phyloP scores from a whole-genome alignment of 2,329 filamentous ascomycete genomes.

The Fusarium pilosicola region DNA sequence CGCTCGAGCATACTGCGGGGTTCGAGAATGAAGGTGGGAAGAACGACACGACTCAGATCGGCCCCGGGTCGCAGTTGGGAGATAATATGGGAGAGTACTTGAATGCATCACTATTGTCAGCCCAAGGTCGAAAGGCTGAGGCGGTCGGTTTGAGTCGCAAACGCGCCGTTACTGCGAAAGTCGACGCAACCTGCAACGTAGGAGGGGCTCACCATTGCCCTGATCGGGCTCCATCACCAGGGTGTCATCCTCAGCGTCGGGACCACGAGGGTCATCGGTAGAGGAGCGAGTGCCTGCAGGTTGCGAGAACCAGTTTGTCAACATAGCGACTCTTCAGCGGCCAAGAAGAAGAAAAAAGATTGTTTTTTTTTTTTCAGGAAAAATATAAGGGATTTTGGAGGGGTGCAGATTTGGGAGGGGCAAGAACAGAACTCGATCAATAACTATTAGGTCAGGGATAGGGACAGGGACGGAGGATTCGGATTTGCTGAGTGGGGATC shows the following conservation, averaged over 20 bases:
- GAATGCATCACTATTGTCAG: constrained; percentile 27
- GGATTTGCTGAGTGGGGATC: constrained; percentile 37
- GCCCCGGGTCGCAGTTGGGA: constrained; percentile 95
- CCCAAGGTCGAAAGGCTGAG: neutral
- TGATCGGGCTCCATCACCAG: constrained; percentile 89
- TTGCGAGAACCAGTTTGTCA: constrained; percentile 55
- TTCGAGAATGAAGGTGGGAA: constrained; percentile 98
- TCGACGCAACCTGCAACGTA: constrained; percentile 11
- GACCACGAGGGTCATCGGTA: constrained; percentile 61
- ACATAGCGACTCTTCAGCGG: constrained; percentile 46
- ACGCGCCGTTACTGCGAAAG: constrained; percentile 11
- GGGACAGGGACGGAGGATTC: constrained; percentile 33
- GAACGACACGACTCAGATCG: constrained; percentile 90
- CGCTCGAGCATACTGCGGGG: constrained; percentile 97
- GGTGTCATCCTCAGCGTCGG: constrained; percentile 72
- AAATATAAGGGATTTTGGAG: constrained; percentile 24
- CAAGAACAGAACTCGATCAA: constrained; percentile 21
- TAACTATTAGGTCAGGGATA: constrained; percentile 13
- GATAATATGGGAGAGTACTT: constrained; percentile 96
- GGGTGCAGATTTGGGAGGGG: constrained; percentile 25
- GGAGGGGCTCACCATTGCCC: constrained; percentile 76
- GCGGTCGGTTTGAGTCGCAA: neutral
- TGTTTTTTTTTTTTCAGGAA: neutral
- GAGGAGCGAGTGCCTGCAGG: constrained; percentile 63
- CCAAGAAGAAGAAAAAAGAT: neutral